Percentiles rank a stretch among this genome's conserved stretches.
Conservation (phyloP, 2,329 filamentous ascomycete species). For the Fusarium sambucinum region DNA sequence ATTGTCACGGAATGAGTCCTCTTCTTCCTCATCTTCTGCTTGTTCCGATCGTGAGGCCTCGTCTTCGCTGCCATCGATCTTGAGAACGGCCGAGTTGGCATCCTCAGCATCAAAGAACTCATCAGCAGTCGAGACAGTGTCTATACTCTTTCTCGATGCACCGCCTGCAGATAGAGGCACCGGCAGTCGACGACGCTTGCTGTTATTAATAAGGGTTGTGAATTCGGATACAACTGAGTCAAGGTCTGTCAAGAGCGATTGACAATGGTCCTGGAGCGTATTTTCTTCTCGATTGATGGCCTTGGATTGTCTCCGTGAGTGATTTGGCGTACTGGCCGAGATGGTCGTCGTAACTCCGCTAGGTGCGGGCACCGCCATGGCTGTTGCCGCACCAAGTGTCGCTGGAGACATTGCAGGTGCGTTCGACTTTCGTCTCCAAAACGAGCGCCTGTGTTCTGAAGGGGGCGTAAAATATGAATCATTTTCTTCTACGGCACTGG, state of each 20-base stretch:
- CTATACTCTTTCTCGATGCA: constrained; percentile 74
- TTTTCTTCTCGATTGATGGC: constrained; percentile 65
- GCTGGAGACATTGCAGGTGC: constrained; percentile 59
- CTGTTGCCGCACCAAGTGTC: constrained; percentile 54
- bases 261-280: constrained; percentile 83
- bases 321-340: constrained; percentile 50
- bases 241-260: constrained; percentile 84
- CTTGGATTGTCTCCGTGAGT: constrained; percentile 54
- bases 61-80: constrained; percentile 78
- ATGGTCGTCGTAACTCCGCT: constrained; percentile 51
- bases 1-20: constrained; percentile 65
- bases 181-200: constrained; percentile 78
- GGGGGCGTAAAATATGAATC: constrained; percentile 66
- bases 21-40: constrained; percentile 61
- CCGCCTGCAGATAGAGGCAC: constrained; percentile 62
- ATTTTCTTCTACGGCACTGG: constrained; percentile 62
- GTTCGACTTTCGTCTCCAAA: constrained; percentile 93
- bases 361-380: constrained; percentile 59
- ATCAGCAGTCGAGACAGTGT: constrained; percentile 80
- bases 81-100: constrained; percentile 74
- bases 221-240: constrained; percentile 89
- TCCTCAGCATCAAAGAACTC: constrained; percentile 95
- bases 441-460: constrained; percentile 69
- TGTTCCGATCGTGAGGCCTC: constrained; percentile 69
- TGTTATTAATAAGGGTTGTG: constrained; percentile 78